A percentile compares a stretch with the other conserved stretches of the same genome.
phyloP scores from a whole-genome alignment of 768 basidiomycete species.

The Russula foetens region DNA sequence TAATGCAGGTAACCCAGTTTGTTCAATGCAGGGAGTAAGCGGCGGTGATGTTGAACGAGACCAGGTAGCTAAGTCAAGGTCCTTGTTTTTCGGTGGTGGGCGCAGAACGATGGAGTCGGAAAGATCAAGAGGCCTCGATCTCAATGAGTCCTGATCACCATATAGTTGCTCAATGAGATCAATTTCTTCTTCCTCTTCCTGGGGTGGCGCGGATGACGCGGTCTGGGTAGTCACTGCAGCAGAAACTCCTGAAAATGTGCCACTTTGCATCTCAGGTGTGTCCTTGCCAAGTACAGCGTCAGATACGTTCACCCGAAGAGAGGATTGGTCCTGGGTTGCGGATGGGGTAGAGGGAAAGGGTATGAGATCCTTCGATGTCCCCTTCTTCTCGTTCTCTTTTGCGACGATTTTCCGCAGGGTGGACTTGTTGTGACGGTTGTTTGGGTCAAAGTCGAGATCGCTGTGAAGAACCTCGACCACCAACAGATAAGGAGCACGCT shows the following conservation, averaged over 20 bases:
- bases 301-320: slow-evolving; percentile 13
- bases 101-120: slow-evolving; percentile 81
- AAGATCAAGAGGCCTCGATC: slow-evolving; percentile 63
- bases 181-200: slow-evolving; percentile 73
- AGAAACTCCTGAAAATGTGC: not conserved
- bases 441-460: slow-evolving; percentile 90
- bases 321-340: not conserved
- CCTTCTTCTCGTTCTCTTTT: slow-evolving; percentile 55
- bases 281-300: slow-evolving; percentile 25
- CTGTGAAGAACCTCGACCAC: slow-evolving; percentile 84
- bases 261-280: slow-evolving; percentile 17
- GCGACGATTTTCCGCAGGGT: slow-evolving; percentile 66
- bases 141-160: slow-evolving; percentile 66
- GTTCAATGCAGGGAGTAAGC: slow-evolving; percentile 37
- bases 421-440: slow-evolving; percentile 76
- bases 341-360: slow-evolving; percentile 21
- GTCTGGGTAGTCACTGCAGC: not conserved
- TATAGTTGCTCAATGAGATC: slow-evolving; percentile 96
- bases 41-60: slow-evolving; percentile 45
- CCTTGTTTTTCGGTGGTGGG: slow-evolving; percentile 77
- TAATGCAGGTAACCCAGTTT: not conserved
- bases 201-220: slow-evolving; percentile 5
- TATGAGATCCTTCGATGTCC: slow-evolving; percentile 47
- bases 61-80: slow-evolving; percentile 83
- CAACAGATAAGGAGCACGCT: slow-evolving; percentile 89